These are phyloP conservation scores for Ophiostoma novo-ulmi DNA, from an alignment of 2,329 filamentous ascomycete genomes.

Conservation along the genomic window DNA sequence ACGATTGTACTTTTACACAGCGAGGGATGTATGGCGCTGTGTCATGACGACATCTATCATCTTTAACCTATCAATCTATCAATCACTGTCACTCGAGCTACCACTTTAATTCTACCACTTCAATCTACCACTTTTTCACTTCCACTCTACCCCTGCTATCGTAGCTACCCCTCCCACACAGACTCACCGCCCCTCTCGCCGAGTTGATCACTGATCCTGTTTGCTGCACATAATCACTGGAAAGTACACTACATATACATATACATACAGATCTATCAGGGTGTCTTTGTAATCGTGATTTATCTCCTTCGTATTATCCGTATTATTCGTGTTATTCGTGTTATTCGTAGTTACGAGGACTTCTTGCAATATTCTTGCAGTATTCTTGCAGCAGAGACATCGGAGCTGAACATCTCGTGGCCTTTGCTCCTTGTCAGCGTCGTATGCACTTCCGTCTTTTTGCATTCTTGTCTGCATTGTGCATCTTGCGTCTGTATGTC, in stretches of 20 bases:
- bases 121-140: neutral
- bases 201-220: neutral
- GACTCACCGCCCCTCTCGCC: neutral
- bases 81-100: neutral
- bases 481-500: neutral
- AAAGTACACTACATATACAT: neutral
- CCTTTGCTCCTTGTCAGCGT: neutral
- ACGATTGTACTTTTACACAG: neutral
- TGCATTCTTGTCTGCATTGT: neutral
- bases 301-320: neutral
- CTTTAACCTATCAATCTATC: neutral
- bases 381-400: neutral
- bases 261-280: neutral
- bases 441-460: neutral
- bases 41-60: neutral
- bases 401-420: neutral
- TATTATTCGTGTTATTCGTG: no score
- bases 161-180: no score
- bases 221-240: neutral
- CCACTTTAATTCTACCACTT: neutral
- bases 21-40: neutral
- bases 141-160: neutral
- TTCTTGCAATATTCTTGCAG: neutral
- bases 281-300: neutral
- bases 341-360: no score